Conservation (phyloP, 306 rosid species). For the Prunus salicina region DNA sequence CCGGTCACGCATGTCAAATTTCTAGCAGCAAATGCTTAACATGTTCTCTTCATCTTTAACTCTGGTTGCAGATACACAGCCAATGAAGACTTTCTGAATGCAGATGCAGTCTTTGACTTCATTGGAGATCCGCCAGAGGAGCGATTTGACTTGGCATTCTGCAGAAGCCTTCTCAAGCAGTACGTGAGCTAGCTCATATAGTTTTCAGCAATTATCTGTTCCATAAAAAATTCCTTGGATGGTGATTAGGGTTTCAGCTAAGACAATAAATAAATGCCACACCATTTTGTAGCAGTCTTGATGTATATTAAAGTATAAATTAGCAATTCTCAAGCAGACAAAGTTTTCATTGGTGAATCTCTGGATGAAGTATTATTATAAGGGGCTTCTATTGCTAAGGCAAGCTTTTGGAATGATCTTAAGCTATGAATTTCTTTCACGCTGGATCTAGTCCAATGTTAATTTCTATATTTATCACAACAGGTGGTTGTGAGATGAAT, state of each 20-base stretch:
- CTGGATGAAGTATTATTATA: neutral
- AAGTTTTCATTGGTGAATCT: neutral
- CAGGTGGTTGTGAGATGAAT: no score
- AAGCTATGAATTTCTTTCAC: neutral
- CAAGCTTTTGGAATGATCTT: neutral
- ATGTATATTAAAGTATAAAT: neutral
- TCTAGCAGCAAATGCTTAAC: neutral
- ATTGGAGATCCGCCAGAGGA: constrained; percentile 97
- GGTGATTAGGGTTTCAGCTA: constrained; percentile 1
- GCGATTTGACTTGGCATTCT: constrained; percentile 83
- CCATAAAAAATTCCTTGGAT: neutral
- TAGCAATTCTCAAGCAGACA: neutral
- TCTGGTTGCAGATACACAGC: constrained; percentile 72
- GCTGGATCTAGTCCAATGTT: neutral
- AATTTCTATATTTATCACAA: no score
- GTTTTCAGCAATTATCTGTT: neutral
- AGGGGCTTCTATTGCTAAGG: neutral
- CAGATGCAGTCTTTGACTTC: constrained; percentile 87
- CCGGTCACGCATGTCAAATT: neutral
- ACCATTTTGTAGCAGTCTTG: neutral
- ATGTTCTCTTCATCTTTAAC: neutral
- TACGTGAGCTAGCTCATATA: constrained; percentile 51
- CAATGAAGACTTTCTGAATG: constrained; percentile 79
- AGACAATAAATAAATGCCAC: neutral
- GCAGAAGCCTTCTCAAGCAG: constrained; percentile 86